Evolutionary conservation across 306 rosid species (phyloP).

Genomic region (Lablab purpureus): DNA sequence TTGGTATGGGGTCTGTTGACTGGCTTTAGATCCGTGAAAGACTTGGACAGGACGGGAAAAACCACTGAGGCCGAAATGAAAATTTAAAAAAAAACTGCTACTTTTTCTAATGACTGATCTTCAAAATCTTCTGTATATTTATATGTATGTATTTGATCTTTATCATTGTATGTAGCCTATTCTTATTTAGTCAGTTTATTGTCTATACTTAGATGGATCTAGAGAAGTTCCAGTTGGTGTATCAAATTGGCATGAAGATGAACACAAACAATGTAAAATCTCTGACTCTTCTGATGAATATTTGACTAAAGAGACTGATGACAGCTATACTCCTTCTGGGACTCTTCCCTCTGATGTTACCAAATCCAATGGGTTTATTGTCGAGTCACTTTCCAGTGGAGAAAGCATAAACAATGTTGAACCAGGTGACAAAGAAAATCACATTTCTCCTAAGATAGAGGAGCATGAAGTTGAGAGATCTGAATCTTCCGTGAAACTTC

Average conservation of each 20-base stretch:
- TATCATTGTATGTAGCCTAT: slow-evolving; percentile 38
- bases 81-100: neutral
- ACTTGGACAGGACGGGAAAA: neutral
- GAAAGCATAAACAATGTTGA: slow-evolving; percentile 40
- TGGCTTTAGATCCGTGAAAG: neutral
- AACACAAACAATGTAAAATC: slow-evolving; percentile 42
- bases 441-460: slow-evolving; percentile 40
- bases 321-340: slow-evolving; percentile 40
- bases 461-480: slow-evolving; percentile 55
- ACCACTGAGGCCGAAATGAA: neutral
- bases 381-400: slow-evolving; percentile 44
- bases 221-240: slow-evolving; percentile 47
- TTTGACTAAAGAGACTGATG: slow-evolving; percentile 38
- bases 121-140: neutral
- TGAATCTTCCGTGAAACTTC: slow-evolving; percentile 51
- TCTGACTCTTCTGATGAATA: slow-evolving; percentile 42
- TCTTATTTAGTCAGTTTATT: slow-evolving; percentile 30
- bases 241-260: slow-evolving; percentile 61
- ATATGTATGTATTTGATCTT: neutral
- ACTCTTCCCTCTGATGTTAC: slow-evolving; percentile 43
- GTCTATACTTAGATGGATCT: slow-evolving; percentile 55
- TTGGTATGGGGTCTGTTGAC: neutral
- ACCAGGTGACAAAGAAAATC: slow-evolving; percentile 43
- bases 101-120: neutral
- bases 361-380: slow-evolving; percentile 39